These are phyloP conservation scores for Vicia faba DNA, from an alignment of 306 rosid species.

Conservation along the genomic window DNA sequence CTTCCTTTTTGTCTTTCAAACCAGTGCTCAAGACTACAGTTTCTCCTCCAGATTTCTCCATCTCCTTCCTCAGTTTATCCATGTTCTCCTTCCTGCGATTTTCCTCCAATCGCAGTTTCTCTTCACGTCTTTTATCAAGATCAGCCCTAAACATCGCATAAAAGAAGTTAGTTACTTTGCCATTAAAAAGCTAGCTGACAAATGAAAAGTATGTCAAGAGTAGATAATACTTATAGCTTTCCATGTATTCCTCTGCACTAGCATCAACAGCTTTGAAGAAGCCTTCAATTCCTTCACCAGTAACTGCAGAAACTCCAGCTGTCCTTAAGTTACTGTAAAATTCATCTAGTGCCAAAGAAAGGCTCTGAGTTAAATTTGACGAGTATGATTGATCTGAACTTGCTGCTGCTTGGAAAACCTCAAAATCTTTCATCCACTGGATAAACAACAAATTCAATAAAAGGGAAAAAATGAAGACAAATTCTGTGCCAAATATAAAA, in stretches of 20 bases:
- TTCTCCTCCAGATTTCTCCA: conserved; percentile 31
- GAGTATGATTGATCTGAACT: conserved; percentile 22
- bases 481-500: conserved; percentile 20
- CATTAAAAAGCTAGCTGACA: not conserved
- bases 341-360: conserved; percentile 12
- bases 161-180: conserved; percentile 22
- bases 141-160: conserved; percentile 56
- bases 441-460: conserved; percentile 22
- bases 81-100: conserved; percentile 62
- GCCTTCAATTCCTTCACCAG: conserved; percentile 24
- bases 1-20: conserved; percentile 53
- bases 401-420: conserved; percentile 22
- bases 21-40: conserved; percentile 68
- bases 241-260: conserved; percentile 31
- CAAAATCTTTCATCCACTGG: conserved; percentile 31
- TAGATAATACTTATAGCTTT: conserved; percentile 22
- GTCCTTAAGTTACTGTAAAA: conserved; percentile 19
- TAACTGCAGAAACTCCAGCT: conserved; percentile 31
- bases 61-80: conserved; percentile 25
- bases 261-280: conserved; percentile 27
- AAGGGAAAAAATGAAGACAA: not conserved
- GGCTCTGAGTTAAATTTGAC: conserved; percentile 23
- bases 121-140: conserved; percentile 76
- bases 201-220: not conserved
- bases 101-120: conserved; percentile 80